These are phyloP conservation scores for Dentipellis fragilis DNA, from an alignment of 768 basidiomycete species.

Conservation along the genomic window DNA sequence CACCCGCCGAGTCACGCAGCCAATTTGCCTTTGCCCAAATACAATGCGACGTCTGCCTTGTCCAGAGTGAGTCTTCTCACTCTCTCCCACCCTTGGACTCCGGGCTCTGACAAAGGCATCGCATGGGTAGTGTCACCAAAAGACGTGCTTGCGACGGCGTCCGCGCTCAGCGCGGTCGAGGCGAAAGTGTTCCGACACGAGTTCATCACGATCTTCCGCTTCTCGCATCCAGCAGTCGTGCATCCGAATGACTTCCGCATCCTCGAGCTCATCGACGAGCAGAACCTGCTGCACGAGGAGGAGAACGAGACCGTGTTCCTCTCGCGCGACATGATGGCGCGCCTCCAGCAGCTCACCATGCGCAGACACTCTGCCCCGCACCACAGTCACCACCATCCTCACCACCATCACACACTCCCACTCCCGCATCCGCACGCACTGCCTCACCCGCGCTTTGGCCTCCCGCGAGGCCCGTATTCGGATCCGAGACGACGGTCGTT, in stretches of 20 bases:
- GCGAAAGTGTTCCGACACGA: slow-evolving; percentile 27
- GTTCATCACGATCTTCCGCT: slow-evolving; percentile 30
- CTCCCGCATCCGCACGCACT: too few relatives aligned
- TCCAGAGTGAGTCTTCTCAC: slow-evolving; percentile 10
- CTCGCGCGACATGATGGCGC: slow-evolving; percentile 24
- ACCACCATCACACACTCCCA: too few relatives aligned
- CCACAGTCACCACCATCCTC: too few relatives aligned
- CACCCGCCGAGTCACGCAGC: not conserved
- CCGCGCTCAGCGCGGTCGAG: slow-evolving; percentile 22
- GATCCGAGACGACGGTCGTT: too few relatives aligned
- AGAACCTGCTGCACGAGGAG: slow-evolving; percentile 21
- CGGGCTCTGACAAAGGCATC: too few relatives aligned
- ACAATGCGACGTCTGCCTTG: slow-evolving; percentile 14
- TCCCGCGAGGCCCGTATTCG: too few relatives aligned
- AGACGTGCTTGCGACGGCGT: slow-evolving; percentile 11
- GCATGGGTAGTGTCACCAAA: slow-evolving; percentile 5
- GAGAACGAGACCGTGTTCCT: slow-evolving; percentile 27
- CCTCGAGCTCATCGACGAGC: slow-evolving; percentile 23
- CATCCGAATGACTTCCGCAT: slow-evolving; percentile 27
- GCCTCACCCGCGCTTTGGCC: too few relatives aligned
- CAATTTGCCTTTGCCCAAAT: slow-evolving; percentile 16
- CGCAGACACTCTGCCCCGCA: not conserved
- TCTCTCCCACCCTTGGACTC: not conserved
- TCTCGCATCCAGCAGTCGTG: slow-evolving; percentile 22
- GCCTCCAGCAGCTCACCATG: slow-evolving; percentile 20